Percentiles rank a stretch among this genome's conserved stretches.
Conservation (phyloP, 139 green algal genomes). For the Haematococcus lacustris region DNA sequence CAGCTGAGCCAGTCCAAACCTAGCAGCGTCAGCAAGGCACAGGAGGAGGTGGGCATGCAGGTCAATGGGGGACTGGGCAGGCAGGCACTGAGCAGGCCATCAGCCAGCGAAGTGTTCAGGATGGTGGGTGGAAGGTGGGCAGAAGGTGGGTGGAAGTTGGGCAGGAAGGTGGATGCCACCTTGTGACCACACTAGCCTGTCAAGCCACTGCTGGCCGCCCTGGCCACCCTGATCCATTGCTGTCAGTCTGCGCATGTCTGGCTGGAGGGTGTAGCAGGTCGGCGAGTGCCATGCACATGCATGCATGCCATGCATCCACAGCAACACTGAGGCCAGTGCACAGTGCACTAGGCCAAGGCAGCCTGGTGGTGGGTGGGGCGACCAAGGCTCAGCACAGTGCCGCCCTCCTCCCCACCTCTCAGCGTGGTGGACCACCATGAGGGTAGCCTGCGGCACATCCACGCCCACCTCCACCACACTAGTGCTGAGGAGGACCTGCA, state of each 20-base stretch:
- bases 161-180: too few relatives aligned
- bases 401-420: conserved; percentile 48
- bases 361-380: too few relatives aligned
- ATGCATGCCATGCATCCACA: neutral
- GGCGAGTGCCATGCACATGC: neutral
- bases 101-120: too few relatives aligned
- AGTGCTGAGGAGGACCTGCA: conserved; percentile 71
- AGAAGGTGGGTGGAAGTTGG: too few relatives aligned
- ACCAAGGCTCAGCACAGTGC: too few relatives aligned
- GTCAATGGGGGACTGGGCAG: too few relatives aligned
- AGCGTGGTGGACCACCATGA: conserved; percentile 91
- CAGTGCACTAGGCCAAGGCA: too few relatives aligned
- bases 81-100: too few relatives aligned
- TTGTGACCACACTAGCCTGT: too few relatives aligned
- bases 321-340: too few relatives aligned
- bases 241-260: neutral
- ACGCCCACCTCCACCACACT: conserved; percentile 88
- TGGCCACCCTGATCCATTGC: neutral
- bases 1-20: conserved; percentile 89
- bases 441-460: conserved; percentile 77
- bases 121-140: too few relatives aligned
- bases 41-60: too few relatives aligned
- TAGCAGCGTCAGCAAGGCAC: neutral
- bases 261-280: neutral
- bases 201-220: neutral